Evolutionary conservation across 257 asterid genomes (phyloP).

Genomic region (Primulina huaijiensis): DNA sequence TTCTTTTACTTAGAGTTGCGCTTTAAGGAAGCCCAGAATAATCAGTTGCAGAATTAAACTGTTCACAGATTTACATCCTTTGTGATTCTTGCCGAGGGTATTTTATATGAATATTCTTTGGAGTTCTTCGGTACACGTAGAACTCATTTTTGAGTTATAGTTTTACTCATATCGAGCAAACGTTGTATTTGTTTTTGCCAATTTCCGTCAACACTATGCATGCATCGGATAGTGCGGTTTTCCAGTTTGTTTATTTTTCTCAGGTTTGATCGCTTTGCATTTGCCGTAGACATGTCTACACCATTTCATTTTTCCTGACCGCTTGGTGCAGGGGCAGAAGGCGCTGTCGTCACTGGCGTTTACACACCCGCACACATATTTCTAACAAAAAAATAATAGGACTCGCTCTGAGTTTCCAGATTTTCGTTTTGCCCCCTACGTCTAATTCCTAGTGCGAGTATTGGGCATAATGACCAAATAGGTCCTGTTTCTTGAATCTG

Average conservation of each 20-base stretch:
- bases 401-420: no score
- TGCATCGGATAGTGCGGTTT: no score
- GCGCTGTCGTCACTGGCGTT: no score
- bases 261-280: background rate
- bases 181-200: background rate
- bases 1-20: conserved; percentile 24
- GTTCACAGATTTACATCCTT: background rate
- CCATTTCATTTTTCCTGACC: no score
- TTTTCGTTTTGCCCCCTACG: no score
- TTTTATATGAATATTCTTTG: conserved; percentile 11
- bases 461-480: no score
- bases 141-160: background rate
- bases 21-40: conserved; percentile 36
- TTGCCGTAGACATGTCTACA: no score
- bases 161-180: background rate
- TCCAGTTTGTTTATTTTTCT: background rate
- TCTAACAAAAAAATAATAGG: no score
- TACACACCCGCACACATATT: no score
- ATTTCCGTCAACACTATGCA: background rate
- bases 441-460: no score
- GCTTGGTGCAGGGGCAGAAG: no score
- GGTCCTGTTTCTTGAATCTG: no score
- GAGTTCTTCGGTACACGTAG: conserved; percentile 1
- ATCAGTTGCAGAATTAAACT: conserved; percentile 23
- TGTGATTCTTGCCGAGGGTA: conserved; percentile 13